These are phyloP conservation scores for Trametes polyzona DNA, from an alignment of 1,284 basidiomycete genomes.

Conservation along the genomic window DNA sequence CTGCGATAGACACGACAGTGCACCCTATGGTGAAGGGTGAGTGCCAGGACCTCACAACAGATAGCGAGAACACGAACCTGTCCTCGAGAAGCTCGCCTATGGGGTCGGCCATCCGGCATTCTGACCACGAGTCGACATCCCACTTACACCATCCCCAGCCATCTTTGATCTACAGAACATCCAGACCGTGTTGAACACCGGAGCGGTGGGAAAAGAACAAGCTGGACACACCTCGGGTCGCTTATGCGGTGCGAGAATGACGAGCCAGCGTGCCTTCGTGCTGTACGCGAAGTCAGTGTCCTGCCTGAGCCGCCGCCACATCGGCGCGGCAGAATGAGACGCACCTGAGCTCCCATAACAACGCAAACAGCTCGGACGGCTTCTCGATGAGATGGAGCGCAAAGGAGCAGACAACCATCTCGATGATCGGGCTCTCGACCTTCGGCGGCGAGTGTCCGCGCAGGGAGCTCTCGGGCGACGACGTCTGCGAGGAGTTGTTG, in stretches of 20 bases:
- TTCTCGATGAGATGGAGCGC: constrained; percentile 71
- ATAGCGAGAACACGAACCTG: constrained; percentile 42
- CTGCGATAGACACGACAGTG: constrained; percentile 51
- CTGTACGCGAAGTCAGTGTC: constrained; percentile 36
- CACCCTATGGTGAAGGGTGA: constrained; percentile 38
- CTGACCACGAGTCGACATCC: constrained; percentile 61
- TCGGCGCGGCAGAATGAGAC: neutral
- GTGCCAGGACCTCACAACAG: neutral
- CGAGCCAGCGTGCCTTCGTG: constrained; percentile 62
- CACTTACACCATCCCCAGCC: constrained; percentile 78
- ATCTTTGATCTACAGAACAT: constrained; percentile 59
- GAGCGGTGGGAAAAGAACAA: neutral
- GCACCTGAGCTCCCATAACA: constrained; percentile 59
- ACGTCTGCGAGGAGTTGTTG: constrained; percentile 7
- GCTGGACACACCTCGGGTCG: constrained; percentile 66
- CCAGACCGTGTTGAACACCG: neutral
- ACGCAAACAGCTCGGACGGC: constrained; percentile 63
- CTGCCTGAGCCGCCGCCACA: neutral
- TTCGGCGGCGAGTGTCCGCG: constrained; percentile 12
- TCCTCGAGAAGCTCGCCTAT: constrained; percentile 57
- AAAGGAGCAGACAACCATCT: constrained; percentile 74
- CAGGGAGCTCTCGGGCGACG: constrained; percentile 19
- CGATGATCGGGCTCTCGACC: constrained; percentile 37
- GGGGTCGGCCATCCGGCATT: constrained; percentile 45
- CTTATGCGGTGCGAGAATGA: constrained; percentile 75